phyloP scores from a whole-genome alignment of 1,284 basidiomycete species.

The Cronartium ribicola region DNA sequence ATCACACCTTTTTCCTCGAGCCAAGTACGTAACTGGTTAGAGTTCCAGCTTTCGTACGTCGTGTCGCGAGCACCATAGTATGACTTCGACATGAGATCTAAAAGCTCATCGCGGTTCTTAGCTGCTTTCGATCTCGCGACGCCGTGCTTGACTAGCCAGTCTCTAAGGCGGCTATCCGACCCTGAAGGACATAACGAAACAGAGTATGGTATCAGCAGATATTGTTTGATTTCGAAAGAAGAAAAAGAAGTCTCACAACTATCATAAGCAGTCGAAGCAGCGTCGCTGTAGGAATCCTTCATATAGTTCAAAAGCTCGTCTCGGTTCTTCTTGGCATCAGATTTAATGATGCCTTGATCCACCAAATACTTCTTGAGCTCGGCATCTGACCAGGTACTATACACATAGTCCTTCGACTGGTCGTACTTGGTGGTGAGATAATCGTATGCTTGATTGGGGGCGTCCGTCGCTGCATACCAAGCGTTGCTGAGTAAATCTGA shows the following conservation, averaged over 20 bases:
- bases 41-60: slow-evolving; percentile 52
- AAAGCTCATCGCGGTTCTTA: slow-evolving; percentile 66
- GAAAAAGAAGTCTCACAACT: slow-evolving; percentile 60
- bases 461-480: slow-evolving; percentile 18
- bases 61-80: slow-evolving; percentile 65
- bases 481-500: slow-evolving; percentile 7
- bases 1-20: slow-evolving; percentile 49
- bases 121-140: slow-evolving; percentile 62
- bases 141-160: slow-evolving; percentile 77
- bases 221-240: not conserved
- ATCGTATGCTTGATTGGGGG: slow-evolving; percentile 30
- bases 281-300: slow-evolving; percentile 63
- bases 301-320: slow-evolving; percentile 56
- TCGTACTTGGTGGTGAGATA: slow-evolving; percentile 27
- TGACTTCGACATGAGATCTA: slow-evolving; percentile 68
- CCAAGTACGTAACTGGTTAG: slow-evolving; percentile 64
- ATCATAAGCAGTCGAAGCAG: slow-evolving; percentile 65
- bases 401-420: slow-evolving; percentile 75
- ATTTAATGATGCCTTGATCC: slow-evolving; percentile 67
- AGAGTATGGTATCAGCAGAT: not conserved
- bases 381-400: slow-evolving; percentile 79
- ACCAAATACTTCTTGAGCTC: slow-evolving; percentile 67
- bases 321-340: slow-evolving; percentile 48
- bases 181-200: slow-evolving; percentile 16
- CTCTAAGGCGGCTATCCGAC: slow-evolving; percentile 53